Conservation (phyloP, 2,329 filamentous ascomycete genomes). For the Diplodia scrobiculata region DNA sequence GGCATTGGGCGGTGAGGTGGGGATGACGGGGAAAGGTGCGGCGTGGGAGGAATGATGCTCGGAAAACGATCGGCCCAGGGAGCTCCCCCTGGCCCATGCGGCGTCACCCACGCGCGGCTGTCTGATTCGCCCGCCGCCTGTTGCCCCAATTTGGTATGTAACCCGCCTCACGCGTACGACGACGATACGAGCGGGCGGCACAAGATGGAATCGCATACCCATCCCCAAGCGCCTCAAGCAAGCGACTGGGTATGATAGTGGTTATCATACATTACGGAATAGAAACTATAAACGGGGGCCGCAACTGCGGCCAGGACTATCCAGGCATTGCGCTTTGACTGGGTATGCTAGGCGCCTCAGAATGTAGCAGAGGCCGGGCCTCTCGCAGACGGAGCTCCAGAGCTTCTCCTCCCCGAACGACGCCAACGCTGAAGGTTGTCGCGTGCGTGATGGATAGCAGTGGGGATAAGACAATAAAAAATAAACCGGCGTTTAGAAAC, state of each 20-base stretch:
- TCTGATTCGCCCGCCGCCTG: slow-evolving; percentile 14
- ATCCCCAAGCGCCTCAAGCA: slow-evolving; percentile 35
- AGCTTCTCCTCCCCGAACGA: slow-evolving; percentile 26
- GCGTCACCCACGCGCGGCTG: background rate
- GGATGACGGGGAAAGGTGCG: background rate
- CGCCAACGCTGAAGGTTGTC: slow-evolving; percentile 28
- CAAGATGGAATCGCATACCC: slow-evolving; percentile 40
- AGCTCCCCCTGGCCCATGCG: slow-evolving; percentile 18
- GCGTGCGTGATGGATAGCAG: slow-evolving; percentile 27
- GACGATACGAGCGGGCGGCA: slow-evolving; percentile 20
- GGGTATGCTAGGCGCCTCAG: slow-evolving; percentile 39
- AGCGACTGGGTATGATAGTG: slow-evolving; percentile 21
- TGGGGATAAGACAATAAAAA: slow-evolving; percentile 24
- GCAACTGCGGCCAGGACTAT: slow-evolving; percentile 38
- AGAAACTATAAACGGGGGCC: slow-evolving; percentile 46
- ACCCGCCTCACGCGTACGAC: slow-evolving; percentile 16
- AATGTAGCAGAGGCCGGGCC: slow-evolving; percentile 38
- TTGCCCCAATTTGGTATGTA: slow-evolving; percentile 11
- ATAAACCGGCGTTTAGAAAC: slow-evolving; percentile 19
- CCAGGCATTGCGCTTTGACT: slow-evolving; percentile 22
- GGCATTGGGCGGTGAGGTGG: slow-evolving; percentile 13
- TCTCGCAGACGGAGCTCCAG: slow-evolving; percentile 20
- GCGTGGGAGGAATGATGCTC: slow-evolving; percentile 22
- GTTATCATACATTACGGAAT: slow-evolving; percentile 49
- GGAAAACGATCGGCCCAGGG: slow-evolving; percentile 22